Base-by-base conservation (phyloP, 1,284 basidiomycete genomes). In the Apiotrichum brassicae region DNA sequence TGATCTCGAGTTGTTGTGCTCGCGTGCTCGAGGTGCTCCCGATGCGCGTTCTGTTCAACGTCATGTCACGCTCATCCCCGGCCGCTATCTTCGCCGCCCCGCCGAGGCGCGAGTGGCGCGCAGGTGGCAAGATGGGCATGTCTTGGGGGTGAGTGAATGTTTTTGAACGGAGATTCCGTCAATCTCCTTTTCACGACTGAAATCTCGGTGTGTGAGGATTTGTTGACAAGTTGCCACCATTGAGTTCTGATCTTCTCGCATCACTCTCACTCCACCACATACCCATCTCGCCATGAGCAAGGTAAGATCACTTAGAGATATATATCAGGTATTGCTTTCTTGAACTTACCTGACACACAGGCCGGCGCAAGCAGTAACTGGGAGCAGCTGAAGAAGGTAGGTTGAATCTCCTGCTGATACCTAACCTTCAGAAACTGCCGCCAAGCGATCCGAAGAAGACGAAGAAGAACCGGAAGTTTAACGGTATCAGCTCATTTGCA, bases 291-390 rank as follows among this genome's bases (percentile, higher is more conserved):
- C 23, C 16, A 46, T 38, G 44, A 24, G 16, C 32, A 44, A 44
- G 24, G 43, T 44, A 26, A 9, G 42, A 11, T 23, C 24, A 6
- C 41, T n/a, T n/a, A n/a, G n/a, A n/a, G n/a, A n/a, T n/a, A n/a
- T n/a, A n/a, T n/a, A n/a, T n/a, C n/a, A n/a, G n/a, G n/a, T n/a
- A n/a, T n/a, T n/a, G n/a, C n/a, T 20, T 28, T 13, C 26, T 28
- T 7, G 26, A 28, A 7, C 26, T 28, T 7, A 28, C 16, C 44
- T 35, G 14, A 35, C 32, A 25, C 28, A 13, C 28, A 30, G 14
- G 14, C 49, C 2, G 44, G 28, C 4, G 56, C 64, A 24, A 57
- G 65, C 43, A 63, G 65, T 41, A 70, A 70, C 45, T 70, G 67
- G 67, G 60, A 58, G 34, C 47, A 58, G 43, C 48, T 70, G 13